Evolutionary conservation across 768 basidiomycete species (phyloP), one percentile per base, ranked within the genome.

Genomic region (Krasilnikovozyma curviuscula): DNA sequence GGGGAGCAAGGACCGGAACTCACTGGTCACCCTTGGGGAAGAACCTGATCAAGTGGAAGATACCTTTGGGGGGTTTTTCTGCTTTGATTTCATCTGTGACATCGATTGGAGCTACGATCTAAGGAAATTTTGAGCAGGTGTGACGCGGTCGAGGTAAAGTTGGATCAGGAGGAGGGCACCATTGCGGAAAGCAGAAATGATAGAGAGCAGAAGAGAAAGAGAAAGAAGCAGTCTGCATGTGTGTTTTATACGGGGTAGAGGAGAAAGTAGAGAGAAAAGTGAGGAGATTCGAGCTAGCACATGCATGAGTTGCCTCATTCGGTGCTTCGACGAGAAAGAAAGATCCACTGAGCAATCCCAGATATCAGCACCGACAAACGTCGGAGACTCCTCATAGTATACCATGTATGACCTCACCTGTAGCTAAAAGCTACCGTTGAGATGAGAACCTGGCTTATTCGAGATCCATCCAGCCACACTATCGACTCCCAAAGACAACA

Each of bases 21-120:
- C 59, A 97, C 93, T 78, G 83, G 66, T 95, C 91, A 44, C 83
- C 88, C 25, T 73, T 74, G 5, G 93, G 88, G 73, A 93, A 97
- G 73, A 89, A 98, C 55, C 79, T 71, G 28, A 78, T 72, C 54
- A 76, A 76, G 12, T 67, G 69, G 9, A 73, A 68, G 66, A 82
- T 88, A 66, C 79, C 81, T 57, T 69, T 71, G 3, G 66, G 63
- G 9, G 89, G 85, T 18, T 79, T 79, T 61, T 83, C 80, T n/a
- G n/a, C n/a, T 55, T 69, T 74, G 44, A 66, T 55, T 5, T 95
- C 86, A 2, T 51, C 55, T 67, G 55, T 19, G 81, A 79, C 0
- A 82, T 76, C 3, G 57, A 63, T 7, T 75, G 73, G 0, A 80
- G 78, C 60, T 88, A 84, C 76, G 55, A 97, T 72, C 88, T 95